Evolutionary conservation across 139 green algal species (phyloP).

Genomic region (Monoraphidium neglectum): DNA sequence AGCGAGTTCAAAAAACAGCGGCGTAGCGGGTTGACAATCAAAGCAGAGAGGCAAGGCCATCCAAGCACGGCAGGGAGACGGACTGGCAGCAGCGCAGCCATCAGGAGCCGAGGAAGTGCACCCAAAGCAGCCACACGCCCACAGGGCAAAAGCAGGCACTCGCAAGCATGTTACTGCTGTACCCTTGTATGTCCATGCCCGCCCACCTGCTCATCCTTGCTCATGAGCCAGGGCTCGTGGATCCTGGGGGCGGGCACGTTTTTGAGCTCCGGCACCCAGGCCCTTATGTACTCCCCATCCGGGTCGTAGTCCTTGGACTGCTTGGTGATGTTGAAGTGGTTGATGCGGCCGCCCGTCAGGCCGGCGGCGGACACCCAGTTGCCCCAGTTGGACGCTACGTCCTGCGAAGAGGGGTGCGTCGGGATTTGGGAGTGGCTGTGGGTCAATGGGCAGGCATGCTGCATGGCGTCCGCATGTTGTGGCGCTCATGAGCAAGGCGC

Average conservation of each 20-base stretch:
- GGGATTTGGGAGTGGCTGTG: no score
- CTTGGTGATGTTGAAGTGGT: conserved; percentile 97
- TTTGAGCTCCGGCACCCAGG: conserved; percentile 90
- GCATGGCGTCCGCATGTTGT: no score
- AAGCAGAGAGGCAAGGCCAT: no score
- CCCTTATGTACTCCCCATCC: conserved; percentile 85
- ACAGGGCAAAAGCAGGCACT: background rate
- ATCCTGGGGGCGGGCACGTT: conserved; percentile 67
- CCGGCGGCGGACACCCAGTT: conserved; percentile 90
- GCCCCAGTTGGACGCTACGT: conserved; percentile 84
- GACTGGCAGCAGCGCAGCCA: no score
- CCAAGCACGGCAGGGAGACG: no score
- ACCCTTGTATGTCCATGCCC: no score
- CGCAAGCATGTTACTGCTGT: background rate
- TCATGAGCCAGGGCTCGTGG: conserved; percentile 73
- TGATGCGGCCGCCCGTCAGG: conserved; percentile 81
- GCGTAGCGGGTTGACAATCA: no score
- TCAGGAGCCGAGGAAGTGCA: background rate
- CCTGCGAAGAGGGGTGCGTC: background rate
- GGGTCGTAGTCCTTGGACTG: conserved; percentile 85
- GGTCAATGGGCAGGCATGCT: no score
- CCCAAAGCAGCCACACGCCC: background rate
- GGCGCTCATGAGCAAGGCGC: no score
- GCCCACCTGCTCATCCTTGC: conserved; percentile 12
- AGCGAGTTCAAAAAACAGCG: no score